Percentiles rank a stretch among this genome's conserved stretches.
Conservation (phyloP, 1,284 basidiomycete species). For the Cryptococcus sp. region DNA sequence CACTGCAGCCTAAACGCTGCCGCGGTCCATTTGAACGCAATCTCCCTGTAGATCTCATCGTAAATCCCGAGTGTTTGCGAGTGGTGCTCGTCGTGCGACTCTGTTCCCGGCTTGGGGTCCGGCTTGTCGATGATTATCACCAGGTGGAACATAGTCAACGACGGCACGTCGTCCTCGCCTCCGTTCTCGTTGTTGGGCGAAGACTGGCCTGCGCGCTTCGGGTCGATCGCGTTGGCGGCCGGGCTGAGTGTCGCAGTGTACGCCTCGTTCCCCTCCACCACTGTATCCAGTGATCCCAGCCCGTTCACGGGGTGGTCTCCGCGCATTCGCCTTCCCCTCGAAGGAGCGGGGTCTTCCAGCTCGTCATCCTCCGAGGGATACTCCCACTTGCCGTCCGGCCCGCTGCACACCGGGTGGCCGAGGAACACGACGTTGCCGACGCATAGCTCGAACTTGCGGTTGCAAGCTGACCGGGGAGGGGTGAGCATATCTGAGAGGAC, state of each 20-base stretch:
- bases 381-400: slow-evolving; percentile 66
- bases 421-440: slow-evolving; percentile 93
- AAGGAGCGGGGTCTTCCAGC: slow-evolving; percentile 13
- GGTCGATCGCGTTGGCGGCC: background rate
- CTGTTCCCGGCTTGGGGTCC: slow-evolving; percentile 58
- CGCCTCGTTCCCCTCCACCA: slow-evolving; percentile 23
- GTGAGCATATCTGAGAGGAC: slow-evolving; percentile 79
- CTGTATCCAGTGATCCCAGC: slow-evolving; percentile 19
- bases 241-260: background rate
- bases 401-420: slow-evolving; percentile 86
- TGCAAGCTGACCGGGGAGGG: slow-evolving; percentile 74
- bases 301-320: slow-evolving; percentile 2
- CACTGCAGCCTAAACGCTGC: slow-evolving; percentile 85
- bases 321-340: slow-evolving; percentile 17
- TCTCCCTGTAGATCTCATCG: slow-evolving; percentile 71
- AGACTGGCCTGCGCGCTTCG: background rate
- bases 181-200: background rate
- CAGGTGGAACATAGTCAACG: slow-evolving; percentile 78
- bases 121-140: slow-evolving; percentile 84
- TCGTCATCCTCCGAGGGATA: slow-evolving; percentile 30
- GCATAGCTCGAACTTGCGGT: slow-evolving; percentile 89
- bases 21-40: slow-evolving; percentile 81
- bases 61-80: slow-evolving; percentile 49
- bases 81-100: slow-evolving; percentile 20
- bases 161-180: slow-evolving; percentile 47